These are phyloP conservation scores for Triticum urartu DNA, from an alignment of 176 grass and related monocot genomes.

Conservation along the genomic window DNA sequence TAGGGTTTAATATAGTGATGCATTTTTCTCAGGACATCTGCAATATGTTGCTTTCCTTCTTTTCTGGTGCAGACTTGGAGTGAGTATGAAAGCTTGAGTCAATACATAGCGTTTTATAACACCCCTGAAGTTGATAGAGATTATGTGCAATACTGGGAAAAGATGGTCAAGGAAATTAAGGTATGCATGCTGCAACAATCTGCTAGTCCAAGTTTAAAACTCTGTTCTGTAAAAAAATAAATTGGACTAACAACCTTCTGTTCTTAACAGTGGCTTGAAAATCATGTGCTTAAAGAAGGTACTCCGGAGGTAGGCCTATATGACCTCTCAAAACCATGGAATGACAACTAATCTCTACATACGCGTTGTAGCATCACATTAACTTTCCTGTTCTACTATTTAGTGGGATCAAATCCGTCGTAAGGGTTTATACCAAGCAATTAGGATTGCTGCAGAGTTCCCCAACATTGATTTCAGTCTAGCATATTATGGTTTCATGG, in stretches of 20 bases:
- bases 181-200: background rate
- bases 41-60: background rate
- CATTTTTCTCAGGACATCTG: background rate
- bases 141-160: background rate
- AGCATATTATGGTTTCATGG: background rate
- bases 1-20: background rate
- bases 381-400: background rate
- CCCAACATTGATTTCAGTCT: background rate
- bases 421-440: background rate
- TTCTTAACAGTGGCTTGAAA: conserved; percentile 6
- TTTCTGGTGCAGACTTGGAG: background rate
- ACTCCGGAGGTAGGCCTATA: background rate
- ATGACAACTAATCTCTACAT: background rate
- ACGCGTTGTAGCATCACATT: background rate
- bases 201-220: background rate
- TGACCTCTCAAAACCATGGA: conserved; percentile 4
- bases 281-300: background rate
- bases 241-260: background rate
- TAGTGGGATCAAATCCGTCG: background rate
- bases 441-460: background rate
- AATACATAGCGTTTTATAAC: background rate
- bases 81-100: background rate
- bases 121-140: conserved; percentile 4
- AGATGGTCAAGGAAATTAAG: background rate
- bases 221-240: background rate